Percentiles rank a stretch among this genome's conserved stretches.
phyloP scores from a whole-genome alignment of 176 grass and related monocot genomes.

The Pontederia paniculata region DNA sequence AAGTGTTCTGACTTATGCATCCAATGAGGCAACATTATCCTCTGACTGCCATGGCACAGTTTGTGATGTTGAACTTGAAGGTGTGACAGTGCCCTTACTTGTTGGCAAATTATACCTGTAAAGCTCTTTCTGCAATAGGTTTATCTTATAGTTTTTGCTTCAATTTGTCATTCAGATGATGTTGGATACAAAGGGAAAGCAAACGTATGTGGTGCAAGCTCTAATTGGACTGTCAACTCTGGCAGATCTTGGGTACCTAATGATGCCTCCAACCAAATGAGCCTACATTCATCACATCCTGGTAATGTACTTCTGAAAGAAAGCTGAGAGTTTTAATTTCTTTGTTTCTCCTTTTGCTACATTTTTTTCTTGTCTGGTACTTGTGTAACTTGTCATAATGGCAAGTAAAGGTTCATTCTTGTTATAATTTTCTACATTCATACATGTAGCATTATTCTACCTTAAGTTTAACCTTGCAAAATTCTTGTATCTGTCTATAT shows the following conservation, averaged over 20 bases:
- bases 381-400: no score
- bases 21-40: slow-evolving; percentile 10
- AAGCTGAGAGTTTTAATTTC: no score
- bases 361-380: no score
- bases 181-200: slow-evolving; percentile 8
- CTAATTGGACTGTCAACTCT: slow-evolving; percentile 10
- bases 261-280: slow-evolving; percentile 11
- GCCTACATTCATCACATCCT: slow-evolving; percentile 21
- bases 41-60: slow-evolving; percentile 9
- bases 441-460: no score
- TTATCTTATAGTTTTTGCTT: no score
- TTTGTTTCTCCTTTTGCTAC: no score
- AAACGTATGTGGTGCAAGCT: slow-evolving; percentile 8
- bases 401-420: no score
- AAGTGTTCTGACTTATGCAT: slow-evolving; percentile 11
- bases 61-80: slow-evolving; percentile 14
- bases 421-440: no score
- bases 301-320: slow-evolving; percentile 11
- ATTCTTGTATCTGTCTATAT: no score
- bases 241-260: background rate
- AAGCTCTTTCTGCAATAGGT: no score
- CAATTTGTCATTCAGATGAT: slow-evolving; percentile 19
- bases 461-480: no score
- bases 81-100: background rate
- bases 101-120: no score